Conservation (phyloP, 305 asterid species). For the Ilex paraguariensis region DNA sequence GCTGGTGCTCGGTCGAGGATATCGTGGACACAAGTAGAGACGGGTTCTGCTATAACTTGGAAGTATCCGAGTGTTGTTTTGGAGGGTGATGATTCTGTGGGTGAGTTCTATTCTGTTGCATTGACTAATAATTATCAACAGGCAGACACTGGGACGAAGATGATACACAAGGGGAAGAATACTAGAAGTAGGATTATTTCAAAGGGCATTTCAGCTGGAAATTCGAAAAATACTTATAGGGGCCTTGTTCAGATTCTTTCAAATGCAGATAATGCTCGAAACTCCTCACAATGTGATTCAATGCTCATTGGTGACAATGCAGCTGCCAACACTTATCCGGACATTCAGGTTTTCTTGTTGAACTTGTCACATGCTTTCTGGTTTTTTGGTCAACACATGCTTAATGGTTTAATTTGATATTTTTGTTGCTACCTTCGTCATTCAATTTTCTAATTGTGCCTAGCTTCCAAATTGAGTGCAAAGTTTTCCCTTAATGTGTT, state of each 20-base stretch:
- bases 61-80: conserved; percentile 90
- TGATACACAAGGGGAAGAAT: conserved; percentile 96
- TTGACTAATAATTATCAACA: conserved; percentile 89
- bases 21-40: conserved; percentile 99
- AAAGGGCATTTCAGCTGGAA: conserved; percentile 74
- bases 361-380: no score
- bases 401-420: no score
- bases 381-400: no score
- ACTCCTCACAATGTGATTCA: conserved; percentile 1
- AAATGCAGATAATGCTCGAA: neutral
- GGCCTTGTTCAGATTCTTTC: conserved; percentile 59
- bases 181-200: conserved; percentile 91
- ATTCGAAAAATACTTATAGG: conserved; percentile 41
- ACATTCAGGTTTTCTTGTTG: neutral
- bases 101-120: conserved; percentile 94
- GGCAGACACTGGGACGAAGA: conserved; percentile 96
- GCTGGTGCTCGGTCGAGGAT: conserved; percentile 74
- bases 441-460: no score
- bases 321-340: conserved; percentile 2
- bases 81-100: conserved; percentile 93
- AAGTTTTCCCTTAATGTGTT: no score
- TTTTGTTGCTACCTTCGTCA: no score
- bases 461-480: no score
- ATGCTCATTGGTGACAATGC: neutral
- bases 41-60: conserved; percentile 98